These are phyloP conservation scores for Physocladia obscura DNA, from an alignment of 192 early-diverging fungal species.

Conservation along the genomic window DNA sequence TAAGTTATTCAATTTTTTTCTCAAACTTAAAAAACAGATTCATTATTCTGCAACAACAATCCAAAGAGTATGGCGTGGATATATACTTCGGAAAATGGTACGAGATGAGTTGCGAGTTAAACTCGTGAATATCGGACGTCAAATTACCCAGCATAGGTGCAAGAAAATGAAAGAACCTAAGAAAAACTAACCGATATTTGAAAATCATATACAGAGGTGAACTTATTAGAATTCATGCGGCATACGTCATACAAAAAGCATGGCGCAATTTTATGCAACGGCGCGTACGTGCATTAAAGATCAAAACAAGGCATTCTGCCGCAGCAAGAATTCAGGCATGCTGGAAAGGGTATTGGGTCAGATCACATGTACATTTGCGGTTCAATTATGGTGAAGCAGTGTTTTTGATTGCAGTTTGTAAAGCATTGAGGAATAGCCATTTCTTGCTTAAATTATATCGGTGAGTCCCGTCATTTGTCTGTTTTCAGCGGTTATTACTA, in stretches of 20 bases:
- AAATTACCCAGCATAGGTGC: slow-evolving; percentile 43
- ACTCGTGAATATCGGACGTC: slow-evolving; percentile 44
- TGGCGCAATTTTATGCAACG: slow-evolving; percentile 45
- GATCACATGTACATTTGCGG: slow-evolving; percentile 54
- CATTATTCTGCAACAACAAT: slow-evolving; percentile 47
- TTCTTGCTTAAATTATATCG: slow-evolving; percentile 64
- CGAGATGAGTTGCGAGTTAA: slow-evolving; percentile 45
- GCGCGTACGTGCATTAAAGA: slow-evolving; percentile 49
- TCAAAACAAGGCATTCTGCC: slow-evolving; percentile 53
- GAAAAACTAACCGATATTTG: not conserved
- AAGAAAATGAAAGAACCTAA: not conserved
- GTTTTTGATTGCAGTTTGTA: slow-evolving; percentile 56
- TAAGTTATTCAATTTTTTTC: not conserved
- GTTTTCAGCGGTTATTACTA: not conserved
- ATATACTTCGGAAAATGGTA: slow-evolving; percentile 49
- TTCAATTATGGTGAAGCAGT: slow-evolving; percentile 63
- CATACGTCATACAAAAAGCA: slow-evolving; percentile 53
- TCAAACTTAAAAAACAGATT: slow-evolving; percentile 33
- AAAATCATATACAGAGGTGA: slow-evolving; percentile 30
- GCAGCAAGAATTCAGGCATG: slow-evolving; percentile 55
- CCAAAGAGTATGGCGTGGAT: slow-evolving; percentile 53
- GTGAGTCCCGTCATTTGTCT: slow-evolving; percentile 16
- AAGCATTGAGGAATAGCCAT: slow-evolving; percentile 50
- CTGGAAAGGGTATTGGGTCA: slow-evolving; percentile 62
- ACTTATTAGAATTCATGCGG: slow-evolving; percentile 45